Evolutionary conservation across 1,139 yeast species (phyloP), one percentile per base, ranked within the genome.

Genomic region (Nakaseomyces kungkrabaensis): DNA sequence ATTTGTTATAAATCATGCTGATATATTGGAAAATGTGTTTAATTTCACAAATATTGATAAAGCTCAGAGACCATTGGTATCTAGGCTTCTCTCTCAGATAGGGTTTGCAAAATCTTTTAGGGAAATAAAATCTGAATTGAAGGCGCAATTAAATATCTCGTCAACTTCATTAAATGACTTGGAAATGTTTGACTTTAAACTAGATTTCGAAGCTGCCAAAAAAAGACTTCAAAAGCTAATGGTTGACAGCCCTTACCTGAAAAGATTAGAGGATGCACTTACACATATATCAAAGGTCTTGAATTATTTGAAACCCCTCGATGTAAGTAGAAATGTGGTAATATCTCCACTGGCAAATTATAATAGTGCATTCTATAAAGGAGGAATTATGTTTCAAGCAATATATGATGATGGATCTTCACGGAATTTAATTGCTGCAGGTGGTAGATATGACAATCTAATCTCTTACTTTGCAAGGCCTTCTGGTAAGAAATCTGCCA

Each of bases 381-480:
- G 81, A 26, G 95, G 95, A 0, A 69, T 90, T 1, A 88, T 92
- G 95, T 92, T 90, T 62, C 95, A 88, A 60, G 89, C 85, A 0
- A 78, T 88, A 0, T 77, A 79, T 58, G 85, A 85, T 52, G 78
- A 73, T 43, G 69, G 68, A 56, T 66, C 68, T 52, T 47, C 57
- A 37, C 66, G 72, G 54, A 66, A 66, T 45, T 60, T 58, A 74
- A 81, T 90, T 42, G 94, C 94, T 10, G 92, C 95, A 0, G 98
- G 98, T 45, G 98, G 98, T 1, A 72, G 98, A 48, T 92, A 88
- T 61, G 97, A 92, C 61, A 70, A 73, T 25, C 72, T 90, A 55
- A 77, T 89, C 24, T 71, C 78, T 2, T 75, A 81, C 17, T 75
- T 87, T 53, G 77, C 88, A 0, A 78, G 80, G 55, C 73, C 75